These are phyloP conservation scores for Pyricularia sp. DNA, from an alignment of 2,329 filamentous ascomycete species.

Conservation along the genomic window DNA sequence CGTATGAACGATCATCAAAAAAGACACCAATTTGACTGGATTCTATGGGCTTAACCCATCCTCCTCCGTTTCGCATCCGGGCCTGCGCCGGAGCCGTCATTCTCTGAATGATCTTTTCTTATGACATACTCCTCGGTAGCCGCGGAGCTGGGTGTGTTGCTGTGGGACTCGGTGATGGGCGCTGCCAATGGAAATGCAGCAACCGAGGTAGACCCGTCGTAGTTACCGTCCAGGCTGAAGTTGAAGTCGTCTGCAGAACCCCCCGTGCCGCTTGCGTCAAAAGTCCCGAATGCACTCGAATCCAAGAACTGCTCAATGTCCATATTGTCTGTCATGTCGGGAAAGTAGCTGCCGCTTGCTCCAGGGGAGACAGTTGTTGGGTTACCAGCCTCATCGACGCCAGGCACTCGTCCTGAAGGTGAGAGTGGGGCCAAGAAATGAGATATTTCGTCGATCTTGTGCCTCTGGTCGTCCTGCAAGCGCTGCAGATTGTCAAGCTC, in stretches of 20 bases:
- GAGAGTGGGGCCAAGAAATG: constrained; percentile 70
- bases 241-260: constrained; percentile 35
- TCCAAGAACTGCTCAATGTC: constrained; percentile 43
- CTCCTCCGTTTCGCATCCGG: constrained; percentile 28
- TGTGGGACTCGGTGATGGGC: constrained; percentile 10
- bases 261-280: constrained; percentile 22
- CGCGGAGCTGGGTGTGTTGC: constrained; percentile 8
- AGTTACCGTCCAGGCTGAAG: constrained; percentile 34
- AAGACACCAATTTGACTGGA: background rate
- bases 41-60: constrained; percentile 16
- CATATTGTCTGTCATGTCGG: constrained; percentile 17
- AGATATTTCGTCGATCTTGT: constrained; percentile 65
- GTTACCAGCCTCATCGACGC: constrained; percentile 38
- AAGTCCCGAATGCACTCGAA: constrained; percentile 29
- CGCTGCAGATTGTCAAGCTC: constrained; percentile 73
- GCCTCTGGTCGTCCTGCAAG: constrained; percentile 70
- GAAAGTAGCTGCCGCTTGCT: constrained; percentile 15
- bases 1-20: background rate
- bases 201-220: constrained; percentile 15
- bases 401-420: constrained; percentile 65
- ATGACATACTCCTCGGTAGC: constrained; percentile 10
- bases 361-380: constrained; percentile 10
- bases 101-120: constrained; percentile 13
- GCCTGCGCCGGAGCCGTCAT: constrained; percentile 9
- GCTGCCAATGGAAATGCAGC: background rate